These are phyloP conservation scores for Cucumis melo DNA, from an alignment of 306 rosid genomes.

Conservation along the genomic window DNA sequence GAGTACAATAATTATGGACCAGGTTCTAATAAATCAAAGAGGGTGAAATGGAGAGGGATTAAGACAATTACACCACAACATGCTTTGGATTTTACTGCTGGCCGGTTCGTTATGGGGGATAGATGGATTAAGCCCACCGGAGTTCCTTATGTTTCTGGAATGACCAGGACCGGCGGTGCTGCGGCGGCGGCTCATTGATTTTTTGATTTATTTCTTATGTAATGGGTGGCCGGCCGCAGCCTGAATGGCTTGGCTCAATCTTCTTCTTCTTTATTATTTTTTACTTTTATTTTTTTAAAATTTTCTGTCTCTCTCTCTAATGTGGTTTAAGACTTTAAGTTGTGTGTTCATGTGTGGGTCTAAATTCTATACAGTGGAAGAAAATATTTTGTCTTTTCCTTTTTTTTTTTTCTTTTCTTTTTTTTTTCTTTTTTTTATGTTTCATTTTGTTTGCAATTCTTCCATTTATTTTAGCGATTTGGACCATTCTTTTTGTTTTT, in stretches of 20 bases:
- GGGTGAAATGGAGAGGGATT: slow-evolving; percentile 57
- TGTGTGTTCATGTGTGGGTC: background rate
- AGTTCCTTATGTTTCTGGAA: slow-evolving; percentile 33
- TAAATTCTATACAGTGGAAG: background rate
- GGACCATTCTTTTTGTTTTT: background rate
- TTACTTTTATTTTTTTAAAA: no score
- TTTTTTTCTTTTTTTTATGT: background rate
- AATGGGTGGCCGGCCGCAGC: background rate
- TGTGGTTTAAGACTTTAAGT: background rate
- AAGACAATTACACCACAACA: slow-evolving; percentile 22
- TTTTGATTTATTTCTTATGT: background rate
- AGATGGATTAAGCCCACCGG: slow-evolving; percentile 39
- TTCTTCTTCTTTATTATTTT: background rate
- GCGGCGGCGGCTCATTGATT: background rate
- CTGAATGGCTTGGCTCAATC: background rate
- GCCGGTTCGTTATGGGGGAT: slow-evolving; percentile 26
- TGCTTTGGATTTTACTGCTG: slow-evolving; percentile 13
- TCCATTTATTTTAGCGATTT: background rate
- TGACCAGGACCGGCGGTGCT: background rate
- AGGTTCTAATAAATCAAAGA: slow-evolving; percentile 20
- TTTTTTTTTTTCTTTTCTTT: background rate
- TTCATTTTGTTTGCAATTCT: background rate
- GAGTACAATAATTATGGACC: slow-evolving; percentile 53
- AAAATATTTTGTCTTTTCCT: background rate
- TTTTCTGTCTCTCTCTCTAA: background rate